Evolutionary conservation across 1,139 yeast genomes (phyloP).

Genomic region (Hanseniaspora gamundiae): DNA sequence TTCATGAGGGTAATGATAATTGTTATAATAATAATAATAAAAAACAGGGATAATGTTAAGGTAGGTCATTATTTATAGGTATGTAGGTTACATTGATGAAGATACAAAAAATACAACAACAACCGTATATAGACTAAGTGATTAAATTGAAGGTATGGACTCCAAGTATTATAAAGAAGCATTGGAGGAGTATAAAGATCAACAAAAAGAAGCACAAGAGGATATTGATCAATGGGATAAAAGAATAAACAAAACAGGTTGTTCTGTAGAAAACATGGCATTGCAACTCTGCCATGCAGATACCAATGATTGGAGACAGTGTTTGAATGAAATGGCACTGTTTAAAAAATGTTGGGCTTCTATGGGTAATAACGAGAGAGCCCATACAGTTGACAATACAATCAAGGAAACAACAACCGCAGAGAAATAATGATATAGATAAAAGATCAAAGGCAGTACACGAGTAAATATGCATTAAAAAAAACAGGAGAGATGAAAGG

Average conservation of each 20-base stretch:
- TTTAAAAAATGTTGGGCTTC: conserved; percentile 21
- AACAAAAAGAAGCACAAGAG: conserved; percentile 12
- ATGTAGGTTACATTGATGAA: no score
- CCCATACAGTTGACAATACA: conserved; percentile 18
- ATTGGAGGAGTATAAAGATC: conserved; percentile 19
- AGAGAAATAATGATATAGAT: no score
- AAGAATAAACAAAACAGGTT: conserved; percentile 62
- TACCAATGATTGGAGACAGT: conserved; percentile 68
- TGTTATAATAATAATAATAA: no score
- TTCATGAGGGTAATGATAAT: no score
- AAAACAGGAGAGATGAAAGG: no score
- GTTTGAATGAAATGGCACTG: conserved; percentile 38
- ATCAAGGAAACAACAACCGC: no score
- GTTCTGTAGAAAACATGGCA: conserved; percentile 44
- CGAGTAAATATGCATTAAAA: neutral
- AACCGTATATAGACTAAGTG: no score
- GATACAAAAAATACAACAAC: no score
- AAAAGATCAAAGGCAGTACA: neutral
- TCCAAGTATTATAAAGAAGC: conserved; percentile 22
- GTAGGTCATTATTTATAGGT: no score
- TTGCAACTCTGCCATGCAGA: conserved; percentile 70
- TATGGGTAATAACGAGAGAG: conserved; percentile 22
- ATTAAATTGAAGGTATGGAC: no score
- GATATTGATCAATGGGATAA: conserved; percentile 39
- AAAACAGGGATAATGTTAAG: no score